Conservation (phyloP, 2,329 filamentous ascomycete genomes). For the Diaporthe batatas region DNA sequence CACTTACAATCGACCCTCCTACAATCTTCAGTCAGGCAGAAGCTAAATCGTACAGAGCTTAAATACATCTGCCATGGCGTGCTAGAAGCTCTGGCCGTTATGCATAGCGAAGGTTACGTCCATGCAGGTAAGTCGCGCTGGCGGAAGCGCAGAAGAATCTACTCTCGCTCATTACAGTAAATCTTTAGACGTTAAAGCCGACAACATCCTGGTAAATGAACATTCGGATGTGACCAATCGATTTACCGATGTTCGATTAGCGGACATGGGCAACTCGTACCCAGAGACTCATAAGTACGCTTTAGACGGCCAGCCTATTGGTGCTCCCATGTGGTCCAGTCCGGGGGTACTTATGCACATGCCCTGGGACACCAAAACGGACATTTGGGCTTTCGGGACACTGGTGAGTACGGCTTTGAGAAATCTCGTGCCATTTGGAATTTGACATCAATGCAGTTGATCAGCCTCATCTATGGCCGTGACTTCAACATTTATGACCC, state of each 20-base stretch:
- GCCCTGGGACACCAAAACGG: conserved; percentile 17
- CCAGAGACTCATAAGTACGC: not conserved
- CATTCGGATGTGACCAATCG: not conserved
- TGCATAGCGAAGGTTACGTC: conserved; percentile 8
- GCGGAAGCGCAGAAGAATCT: not conserved
- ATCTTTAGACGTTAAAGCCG: conserved; percentile 1
- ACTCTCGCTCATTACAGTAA: not conserved
- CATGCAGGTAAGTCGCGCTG: not conserved
- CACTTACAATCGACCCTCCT: not conserved
- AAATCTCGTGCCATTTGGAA: not conserved
- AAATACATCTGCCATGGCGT: not conserved
- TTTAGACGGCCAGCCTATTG: conserved; percentile 6
- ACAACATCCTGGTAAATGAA: not conserved
- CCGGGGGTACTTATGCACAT: conserved; percentile 8
- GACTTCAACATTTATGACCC: conserved; percentile 22
- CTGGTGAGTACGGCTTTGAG: not conserved
- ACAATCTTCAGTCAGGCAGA: not conserved
- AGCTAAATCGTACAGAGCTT: not conserved
- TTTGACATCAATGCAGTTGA: not conserved
- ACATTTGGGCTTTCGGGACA: conserved; percentile 21
- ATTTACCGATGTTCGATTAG: conserved; percentile 2
- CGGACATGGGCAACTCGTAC: conserved; percentile 22
- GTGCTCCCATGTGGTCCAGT: conserved; percentile 9
- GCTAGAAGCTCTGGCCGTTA: not conserved
- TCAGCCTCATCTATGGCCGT: conserved; percentile 5